Conservation (phyloP, 805 yeast genomes). For the Jamesozyma piceae region DNA sequence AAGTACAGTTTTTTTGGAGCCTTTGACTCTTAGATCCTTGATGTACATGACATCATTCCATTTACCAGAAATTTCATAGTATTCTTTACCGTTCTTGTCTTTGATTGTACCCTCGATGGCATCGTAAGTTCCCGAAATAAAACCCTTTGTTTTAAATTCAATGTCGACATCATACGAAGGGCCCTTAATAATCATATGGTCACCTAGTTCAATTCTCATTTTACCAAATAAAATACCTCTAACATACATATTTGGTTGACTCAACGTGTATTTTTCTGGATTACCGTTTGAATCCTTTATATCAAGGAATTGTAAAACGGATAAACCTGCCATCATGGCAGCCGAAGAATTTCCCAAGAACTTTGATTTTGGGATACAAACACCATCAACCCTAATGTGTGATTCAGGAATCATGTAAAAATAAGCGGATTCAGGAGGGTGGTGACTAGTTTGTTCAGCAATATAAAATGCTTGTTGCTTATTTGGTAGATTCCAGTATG, state of each 20-base stretch:
- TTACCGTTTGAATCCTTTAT: constrained; percentile 37
- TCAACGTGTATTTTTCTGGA: constrained; percentile 66
- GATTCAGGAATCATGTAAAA: constrained; percentile 78
- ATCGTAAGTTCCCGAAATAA: constrained; percentile 85
- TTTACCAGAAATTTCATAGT: constrained; percentile 72
- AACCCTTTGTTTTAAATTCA: constrained; percentile 92
- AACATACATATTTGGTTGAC: constrained; percentile 95
- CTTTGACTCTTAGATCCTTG: constrained; percentile 37
- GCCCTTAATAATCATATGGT: constrained; percentile 72
- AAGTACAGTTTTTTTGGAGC: constrained; percentile 39
- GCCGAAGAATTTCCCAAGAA: constrained; percentile 95
- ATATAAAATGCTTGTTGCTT: constrained; percentile 69
- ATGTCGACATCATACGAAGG: constrained; percentile 60
- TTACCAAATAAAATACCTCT: constrained; percentile 89
- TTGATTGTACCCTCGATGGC: constrained; percentile 70
- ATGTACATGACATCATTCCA: constrained; percentile 85
- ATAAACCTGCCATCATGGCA: constrained; percentile 90
- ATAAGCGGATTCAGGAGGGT: constrained; percentile 95
- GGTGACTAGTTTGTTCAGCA: constrained; percentile 94
- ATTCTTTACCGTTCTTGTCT: constrained; percentile 42
- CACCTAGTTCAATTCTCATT: constrained; percentile 85
- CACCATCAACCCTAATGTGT: constrained; percentile 80
- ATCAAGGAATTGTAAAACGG: constrained; percentile 59
- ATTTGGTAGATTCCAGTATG: constrained; percentile 85
- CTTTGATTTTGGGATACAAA: constrained; percentile 74